A percentile compares a stretch with the other conserved stretches of the same genome.
Evolutionary conservation across 2,329 filamentous ascomycete genomes (phyloP).

Genomic region (Nigrospora osmanthi): DNA sequence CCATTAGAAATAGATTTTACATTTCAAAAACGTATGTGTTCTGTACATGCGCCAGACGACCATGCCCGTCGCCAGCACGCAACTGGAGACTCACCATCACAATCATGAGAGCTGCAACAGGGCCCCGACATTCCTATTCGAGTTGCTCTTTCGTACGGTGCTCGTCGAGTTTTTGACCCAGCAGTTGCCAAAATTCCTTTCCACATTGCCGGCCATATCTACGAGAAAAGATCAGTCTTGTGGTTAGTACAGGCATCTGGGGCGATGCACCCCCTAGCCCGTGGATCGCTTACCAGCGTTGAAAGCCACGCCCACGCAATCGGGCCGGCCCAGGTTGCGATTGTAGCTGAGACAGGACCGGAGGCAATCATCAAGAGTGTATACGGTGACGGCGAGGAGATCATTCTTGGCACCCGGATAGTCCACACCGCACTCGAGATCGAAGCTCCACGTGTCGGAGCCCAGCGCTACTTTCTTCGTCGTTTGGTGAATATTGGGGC

Average conservation of each 20-base stretch:
- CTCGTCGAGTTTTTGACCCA: neutral
- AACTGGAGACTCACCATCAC: too few relatives aligned
- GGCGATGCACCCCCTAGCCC: neutral
- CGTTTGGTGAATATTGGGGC: neutral
- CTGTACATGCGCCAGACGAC: too few relatives aligned
- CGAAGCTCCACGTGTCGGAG: neutral
- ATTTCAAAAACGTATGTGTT: too few relatives aligned
- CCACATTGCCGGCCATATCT: neutral
- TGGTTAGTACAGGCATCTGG: neutral
- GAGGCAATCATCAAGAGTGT: constrained; percentile 1
- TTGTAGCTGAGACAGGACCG: constrained; percentile 1
- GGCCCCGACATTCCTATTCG: too few relatives aligned
- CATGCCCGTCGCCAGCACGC: too few relatives aligned
- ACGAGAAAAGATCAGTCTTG: neutral
- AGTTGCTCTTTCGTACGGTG: too few relatives aligned
- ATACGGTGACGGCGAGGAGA: neutral
- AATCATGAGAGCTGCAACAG: too few relatives aligned
- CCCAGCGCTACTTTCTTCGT: neutral
- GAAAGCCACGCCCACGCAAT: neutral
- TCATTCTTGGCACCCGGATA: neutral
- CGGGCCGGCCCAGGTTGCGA: too few relatives aligned
- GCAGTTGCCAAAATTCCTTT: neutral
- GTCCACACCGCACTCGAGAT: neutral
- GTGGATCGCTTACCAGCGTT: neutral
- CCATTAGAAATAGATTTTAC: too few relatives aligned